phyloP scores from a whole-genome alignment of 75 land plant species.

The Azolla pinnata region DNA sequence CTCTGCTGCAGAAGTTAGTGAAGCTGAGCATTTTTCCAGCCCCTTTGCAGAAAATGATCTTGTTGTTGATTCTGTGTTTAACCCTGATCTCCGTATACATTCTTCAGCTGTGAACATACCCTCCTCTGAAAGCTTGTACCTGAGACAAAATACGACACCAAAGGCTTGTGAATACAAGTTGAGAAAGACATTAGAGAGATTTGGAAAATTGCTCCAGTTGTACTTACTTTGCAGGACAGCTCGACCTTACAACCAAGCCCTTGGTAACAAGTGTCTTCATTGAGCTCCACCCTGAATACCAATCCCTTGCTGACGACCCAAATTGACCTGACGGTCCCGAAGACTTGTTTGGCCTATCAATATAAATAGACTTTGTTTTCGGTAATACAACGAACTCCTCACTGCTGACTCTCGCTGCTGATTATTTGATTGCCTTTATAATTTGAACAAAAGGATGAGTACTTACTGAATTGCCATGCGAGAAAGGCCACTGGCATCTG shows the following conservation, averaged over 20 bases:
- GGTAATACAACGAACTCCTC: too few relatives aligned
- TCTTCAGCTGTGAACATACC: constrained; percentile 63
- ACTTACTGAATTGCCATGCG: constrained; percentile 62
- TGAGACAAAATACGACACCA: constrained; percentile 13
- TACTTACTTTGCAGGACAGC: constrained; percentile 82
- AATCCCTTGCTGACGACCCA: constrained; percentile 55
- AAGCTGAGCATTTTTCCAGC: background rate
- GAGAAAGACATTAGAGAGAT: background rate
- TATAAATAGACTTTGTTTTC: too few relatives aligned
- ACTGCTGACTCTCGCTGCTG: too few relatives aligned
- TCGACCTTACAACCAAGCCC: constrained; percentile 76
- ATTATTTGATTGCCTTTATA: background rate
- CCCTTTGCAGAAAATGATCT: background rate
- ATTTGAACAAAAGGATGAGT: constrained; percentile 2
- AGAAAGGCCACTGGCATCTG: constrained; percentile 88
- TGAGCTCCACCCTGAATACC: constrained; percentile 93
- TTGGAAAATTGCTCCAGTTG: background rate
- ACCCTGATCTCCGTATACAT: constrained; percentile 59
- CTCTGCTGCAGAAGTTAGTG: background rate
- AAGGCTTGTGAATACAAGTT: background rate
- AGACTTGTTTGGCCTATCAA: constrained; percentile 63
- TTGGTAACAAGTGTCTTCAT: constrained; percentile 78
- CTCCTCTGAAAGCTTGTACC: constrained; percentile 88
- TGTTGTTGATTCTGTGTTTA: constrained; percentile 8
- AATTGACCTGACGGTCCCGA: constrained; percentile 47